Evolutionary conservation across 306 rosid species (phyloP).

Genomic region (Dalbergia oliveri): DNA sequence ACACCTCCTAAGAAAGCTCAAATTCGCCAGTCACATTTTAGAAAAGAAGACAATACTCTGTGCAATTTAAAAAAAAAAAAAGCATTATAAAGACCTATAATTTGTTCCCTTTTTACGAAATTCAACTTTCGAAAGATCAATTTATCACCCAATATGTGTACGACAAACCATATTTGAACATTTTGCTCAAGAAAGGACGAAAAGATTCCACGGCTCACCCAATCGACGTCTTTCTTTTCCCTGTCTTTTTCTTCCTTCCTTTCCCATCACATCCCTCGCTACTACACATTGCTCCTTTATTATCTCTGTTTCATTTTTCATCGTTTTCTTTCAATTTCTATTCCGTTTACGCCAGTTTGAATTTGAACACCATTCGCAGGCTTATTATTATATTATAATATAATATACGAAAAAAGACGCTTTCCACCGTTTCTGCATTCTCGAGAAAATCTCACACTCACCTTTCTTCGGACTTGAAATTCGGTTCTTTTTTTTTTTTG

Average conservation of each 20-base stretch:
- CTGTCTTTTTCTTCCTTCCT: conserved; percentile 32
- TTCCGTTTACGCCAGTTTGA: conserved; percentile 32
- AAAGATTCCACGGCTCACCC: conserved; percentile 52
- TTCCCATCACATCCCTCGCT: conserved; percentile 37
- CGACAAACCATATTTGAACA: too few species aligned
- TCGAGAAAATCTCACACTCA: conserved; percentile 9
- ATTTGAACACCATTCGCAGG: conserved; percentile 27
- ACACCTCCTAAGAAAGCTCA: too few species aligned
- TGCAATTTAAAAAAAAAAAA: too few species aligned
- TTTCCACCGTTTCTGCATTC: conserved; percentile 17
- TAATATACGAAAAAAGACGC: background rate
- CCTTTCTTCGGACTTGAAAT: conserved; percentile 12
- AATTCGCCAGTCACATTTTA: too few species aligned
- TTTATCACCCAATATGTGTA: too few species aligned
- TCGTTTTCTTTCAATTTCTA: conserved; percentile 13
- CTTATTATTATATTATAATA: background rate
- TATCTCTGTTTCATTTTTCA: conserved; percentile 29
- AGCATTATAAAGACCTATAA: too few species aligned
- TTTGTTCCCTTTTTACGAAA: too few species aligned
- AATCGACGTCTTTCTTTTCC: conserved; percentile 2
- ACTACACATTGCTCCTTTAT: conserved; percentile 38
- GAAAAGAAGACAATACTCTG: too few species aligned
- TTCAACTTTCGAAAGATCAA: too few species aligned
- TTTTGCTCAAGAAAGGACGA: background rate
- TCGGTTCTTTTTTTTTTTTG: conserved; percentile 38